phyloP scores from a whole-genome alignment of 371 early-diverging fungal species.

The Blakeslea trispora region DNA sequence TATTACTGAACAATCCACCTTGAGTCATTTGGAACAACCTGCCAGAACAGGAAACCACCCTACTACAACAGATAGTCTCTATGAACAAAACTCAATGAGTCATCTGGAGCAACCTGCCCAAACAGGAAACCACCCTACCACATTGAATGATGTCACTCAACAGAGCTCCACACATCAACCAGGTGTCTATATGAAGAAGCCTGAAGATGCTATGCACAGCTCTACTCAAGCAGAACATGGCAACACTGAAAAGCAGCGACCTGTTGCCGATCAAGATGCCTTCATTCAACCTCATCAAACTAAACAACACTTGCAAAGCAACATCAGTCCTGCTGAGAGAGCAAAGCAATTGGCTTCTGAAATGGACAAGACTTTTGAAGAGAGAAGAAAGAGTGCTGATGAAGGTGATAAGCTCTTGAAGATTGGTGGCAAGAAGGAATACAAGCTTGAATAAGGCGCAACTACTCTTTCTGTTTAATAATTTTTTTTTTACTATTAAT shows the following conservation, averaged over 20 bases:
- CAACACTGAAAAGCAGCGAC: constrained; percentile 14
- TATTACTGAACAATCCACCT: background rate
- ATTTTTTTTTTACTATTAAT: too few species aligned
- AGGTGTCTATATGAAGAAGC: too few species aligned
- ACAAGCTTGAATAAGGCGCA: constrained; percentile 15
- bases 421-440: constrained; percentile 26
- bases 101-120: background rate
- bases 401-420: constrained; percentile 19
- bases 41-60: constrained; percentile 1
- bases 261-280: constrained; percentile 30
- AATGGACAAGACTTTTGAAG: constrained; percentile 17
- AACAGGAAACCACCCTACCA: background rate
- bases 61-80: background rate
- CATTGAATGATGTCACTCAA: background rate
- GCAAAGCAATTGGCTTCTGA: constrained; percentile 31
- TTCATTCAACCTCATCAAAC: constrained; percentile 20
- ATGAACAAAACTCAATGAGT: background rate
- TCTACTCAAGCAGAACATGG: constrained; percentile 21
- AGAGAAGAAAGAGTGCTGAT: constrained; percentile 10
- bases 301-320: constrained; percentile 23
- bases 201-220: too few species aligned
- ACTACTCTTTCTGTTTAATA: too few species aligned
- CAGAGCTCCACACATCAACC: background rate
- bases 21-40: background rate
- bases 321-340: constrained; percentile 31